Evolutionary conservation across 768 basidiomycete species (phyloP), one percentile per base, ranked within the genome.

Genomic region (Termitomyces sp.): DNA sequence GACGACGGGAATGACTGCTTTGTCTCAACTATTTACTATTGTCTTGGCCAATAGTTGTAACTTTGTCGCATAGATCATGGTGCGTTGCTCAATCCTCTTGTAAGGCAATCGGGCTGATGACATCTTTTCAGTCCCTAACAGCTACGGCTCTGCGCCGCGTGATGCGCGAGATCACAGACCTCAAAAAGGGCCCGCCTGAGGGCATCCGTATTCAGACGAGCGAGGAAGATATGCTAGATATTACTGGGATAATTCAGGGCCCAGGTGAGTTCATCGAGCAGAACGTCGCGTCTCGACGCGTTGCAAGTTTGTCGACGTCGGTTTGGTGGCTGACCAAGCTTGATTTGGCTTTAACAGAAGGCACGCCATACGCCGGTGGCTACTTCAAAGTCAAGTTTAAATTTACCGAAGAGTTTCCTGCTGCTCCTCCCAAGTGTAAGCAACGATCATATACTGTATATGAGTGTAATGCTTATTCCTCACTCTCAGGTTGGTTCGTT

Each of bases 351-450:
- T 52, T 58, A 51, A 54, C 72, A 74, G 84, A 84, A 68, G 83
- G 81, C 42, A 87, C 85, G 24, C 87, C 86, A 1, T 87, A 87
- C 66, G 79, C 81, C 12, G 84, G 82, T 14, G 86, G 86, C 5
- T 82, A 87, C 64, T 86, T 86, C 71, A 82, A 72, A 65, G 84
- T 88, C 52, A 86, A 86, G 66, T 98, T 98, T 74, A 83, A 83
- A 63, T 97, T 98, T 70, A 92, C 88, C 2, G 87, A 92, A 60
- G 94, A 97, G 72, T 98, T 96, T 66, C 95, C 95, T 45, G 87
- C 93, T 48, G 84, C 86, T 28, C 95, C 95, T 52, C 95, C 95
- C 8, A 97, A 95, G 77, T 97, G 96, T 95, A 63, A 50, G 83
- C 73, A 8, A 64, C 2, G 48, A 1, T 42, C 33, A 18, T n/a